Evolutionary conservation across 176 grass and related monocot species (phyloP).

Genomic region (Elaeis guineensis): DNA sequence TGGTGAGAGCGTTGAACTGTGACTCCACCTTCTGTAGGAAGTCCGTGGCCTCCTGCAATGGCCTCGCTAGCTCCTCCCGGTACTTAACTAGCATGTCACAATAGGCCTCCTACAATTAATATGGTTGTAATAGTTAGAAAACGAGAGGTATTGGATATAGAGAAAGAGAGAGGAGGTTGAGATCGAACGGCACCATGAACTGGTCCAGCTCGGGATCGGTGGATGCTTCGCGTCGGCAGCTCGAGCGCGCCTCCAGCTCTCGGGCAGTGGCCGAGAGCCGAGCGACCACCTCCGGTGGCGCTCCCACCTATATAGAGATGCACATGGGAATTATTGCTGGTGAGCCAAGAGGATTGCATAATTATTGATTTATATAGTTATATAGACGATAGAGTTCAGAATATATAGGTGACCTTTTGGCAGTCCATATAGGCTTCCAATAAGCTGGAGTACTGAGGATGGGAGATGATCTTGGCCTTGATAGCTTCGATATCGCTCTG

Average conservation of each 20-base stretch:
- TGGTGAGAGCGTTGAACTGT: conserved; percentile 51
- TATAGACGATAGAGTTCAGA: neutral
- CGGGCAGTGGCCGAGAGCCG: conserved; percentile 38
- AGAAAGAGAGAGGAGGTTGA: too few relatives aligned
- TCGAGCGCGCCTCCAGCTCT: conserved; percentile 38
- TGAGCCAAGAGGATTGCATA: neutral
- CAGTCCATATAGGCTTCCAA: conserved; percentile 69
- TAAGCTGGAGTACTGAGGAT: conserved; percentile 63
- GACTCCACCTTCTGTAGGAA: conserved; percentile 67
- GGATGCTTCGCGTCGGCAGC: conserved; percentile 2
- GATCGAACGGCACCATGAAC: conserved; percentile 51
- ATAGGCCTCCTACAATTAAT: conserved; percentile 56
- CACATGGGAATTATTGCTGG: conserved; percentile 8
- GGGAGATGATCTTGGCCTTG: conserved; percentile 76
- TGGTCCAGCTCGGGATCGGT: conserved; percentile 79
- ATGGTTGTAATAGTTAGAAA: neutral
- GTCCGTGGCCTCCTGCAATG: conserved; percentile 59
- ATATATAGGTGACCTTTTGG: conserved; percentile 49
- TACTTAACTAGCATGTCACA: conserved; percentile 54
- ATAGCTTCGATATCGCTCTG: conserved; percentile 18
- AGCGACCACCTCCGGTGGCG: conserved; percentile 46
- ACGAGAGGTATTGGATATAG: too few relatives aligned
- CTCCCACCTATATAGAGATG: conserved; percentile 47
- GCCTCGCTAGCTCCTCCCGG: conserved; percentile 54
- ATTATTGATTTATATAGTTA: neutral